These are phyloP conservation scores for Phytophthora ramorum DNA, from an alignment of 352 stramenopile genomes.

Conservation along the genomic window DNA sequence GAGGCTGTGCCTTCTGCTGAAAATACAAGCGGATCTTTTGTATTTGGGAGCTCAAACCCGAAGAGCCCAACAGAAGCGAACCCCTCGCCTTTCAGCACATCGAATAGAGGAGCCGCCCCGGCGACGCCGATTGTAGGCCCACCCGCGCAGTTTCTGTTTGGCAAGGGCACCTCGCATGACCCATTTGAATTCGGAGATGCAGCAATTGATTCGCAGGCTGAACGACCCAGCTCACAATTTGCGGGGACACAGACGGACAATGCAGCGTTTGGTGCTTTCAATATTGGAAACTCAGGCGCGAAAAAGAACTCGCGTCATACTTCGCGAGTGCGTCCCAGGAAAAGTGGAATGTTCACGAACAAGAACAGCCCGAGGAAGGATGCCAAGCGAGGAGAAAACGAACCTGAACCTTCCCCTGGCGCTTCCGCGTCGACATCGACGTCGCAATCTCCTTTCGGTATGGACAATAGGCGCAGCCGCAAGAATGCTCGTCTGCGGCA, in stretches of 20 bases:
- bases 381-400: constrained; percentile 13
- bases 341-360: constrained; percentile 42
- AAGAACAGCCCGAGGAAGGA: constrained; percentile 33
- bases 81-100: constrained; percentile 5
- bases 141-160: constrained; percentile 34
- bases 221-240: constrained; percentile 5
- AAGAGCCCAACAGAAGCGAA: neutral
- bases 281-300: constrained; percentile 27
- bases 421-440: constrained; percentile 8
- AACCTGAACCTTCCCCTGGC: constrained; percentile 29
- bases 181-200: constrained; percentile 34
- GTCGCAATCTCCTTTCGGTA: constrained; percentile 40
- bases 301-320: constrained; percentile 14
- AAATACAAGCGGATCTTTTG: constrained; percentile 9
- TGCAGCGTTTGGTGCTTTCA: constrained; percentile 26
- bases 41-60: constrained; percentile 13
- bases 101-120: neutral
- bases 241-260: constrained; percentile 1
- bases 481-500: constrained; percentile 41
- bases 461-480: constrained; percentile 28
- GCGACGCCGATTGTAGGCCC: neutral
- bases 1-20: neutral
- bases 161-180: constrained; percentile 9
- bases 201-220: constrained; percentile 1
- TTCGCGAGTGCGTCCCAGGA: constrained; percentile 24